Conservation (phyloP, 441 rosid genomes). For the Erodium texanum region DNA sequence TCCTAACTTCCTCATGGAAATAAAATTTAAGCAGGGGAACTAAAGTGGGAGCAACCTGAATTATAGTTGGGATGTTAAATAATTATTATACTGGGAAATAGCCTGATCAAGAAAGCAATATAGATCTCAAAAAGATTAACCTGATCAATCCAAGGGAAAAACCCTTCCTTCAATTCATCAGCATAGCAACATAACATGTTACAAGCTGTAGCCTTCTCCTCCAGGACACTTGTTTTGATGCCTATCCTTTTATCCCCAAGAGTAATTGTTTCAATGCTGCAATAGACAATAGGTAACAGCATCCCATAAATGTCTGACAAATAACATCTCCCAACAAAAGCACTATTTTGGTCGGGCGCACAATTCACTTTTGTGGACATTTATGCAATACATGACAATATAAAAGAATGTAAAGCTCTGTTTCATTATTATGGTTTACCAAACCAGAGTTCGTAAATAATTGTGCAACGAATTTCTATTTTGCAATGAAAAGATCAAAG, state of each 20-base stretch:
- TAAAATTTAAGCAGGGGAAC: slow-evolving; percentile 98
- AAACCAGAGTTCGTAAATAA: too few relatives aligned
- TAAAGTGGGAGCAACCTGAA: slow-evolving; percentile 86
- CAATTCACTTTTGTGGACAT: too few relatives aligned
- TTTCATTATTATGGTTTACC: too few relatives aligned
- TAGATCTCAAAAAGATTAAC: slow-evolving; percentile 25
- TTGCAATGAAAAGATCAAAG: too few relatives aligned
- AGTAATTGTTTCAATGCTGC: slow-evolving; percentile 98
- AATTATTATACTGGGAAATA: not conserved
- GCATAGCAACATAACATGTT: slow-evolving; percentile 99
- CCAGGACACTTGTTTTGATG: slow-evolving; percentile 92
- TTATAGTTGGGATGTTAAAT: not conserved
- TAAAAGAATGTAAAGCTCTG: too few relatives aligned
- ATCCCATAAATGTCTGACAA: too few relatives aligned
- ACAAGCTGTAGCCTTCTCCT: slow-evolving; percentile 98
- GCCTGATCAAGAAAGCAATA: not conserved
- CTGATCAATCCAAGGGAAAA: slow-evolving; percentile 99
- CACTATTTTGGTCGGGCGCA: too few relatives aligned
- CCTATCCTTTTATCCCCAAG: slow-evolving; percentile 99
- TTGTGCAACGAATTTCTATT: too few relatives aligned
- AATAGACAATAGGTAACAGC: slow-evolving; percentile 15
- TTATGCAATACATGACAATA: too few relatives aligned
- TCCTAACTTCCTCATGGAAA: slow-evolving; percentile 99
- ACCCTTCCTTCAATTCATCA: slow-evolving; percentile 97
- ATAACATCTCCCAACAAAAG: too few relatives aligned